phyloP scores from a whole-genome alignment of 148 eudicot genomes.

The Spergularia bocconei region DNA sequence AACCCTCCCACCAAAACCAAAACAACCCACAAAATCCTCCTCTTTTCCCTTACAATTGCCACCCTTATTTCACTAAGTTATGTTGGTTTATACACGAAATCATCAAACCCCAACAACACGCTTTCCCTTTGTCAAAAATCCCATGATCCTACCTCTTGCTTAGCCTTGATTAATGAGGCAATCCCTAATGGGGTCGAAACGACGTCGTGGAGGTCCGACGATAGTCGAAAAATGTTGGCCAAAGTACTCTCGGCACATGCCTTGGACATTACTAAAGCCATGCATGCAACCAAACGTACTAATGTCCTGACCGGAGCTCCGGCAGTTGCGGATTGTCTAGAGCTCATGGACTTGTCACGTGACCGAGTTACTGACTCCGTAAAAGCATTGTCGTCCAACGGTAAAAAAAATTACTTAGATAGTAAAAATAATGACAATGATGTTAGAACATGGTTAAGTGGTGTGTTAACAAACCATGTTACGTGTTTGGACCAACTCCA shows the following conservation, averaged over 20 bases:
- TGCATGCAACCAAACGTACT: constrained; percentile 9
- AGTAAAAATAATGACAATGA: not conserved
- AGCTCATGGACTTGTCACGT: constrained; percentile 35
- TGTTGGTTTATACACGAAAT: constrained; percentile 13
- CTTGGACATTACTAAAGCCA: constrained; percentile 17
- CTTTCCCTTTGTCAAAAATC: constrained; percentile 21
- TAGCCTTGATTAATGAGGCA: constrained; percentile 14
- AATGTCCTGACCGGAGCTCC: not conserved
- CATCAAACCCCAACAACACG: not conserved
- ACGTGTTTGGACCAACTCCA: constrained; percentile 29
- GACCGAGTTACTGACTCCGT: constrained; percentile 22
- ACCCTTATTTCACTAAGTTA: constrained; percentile 22
- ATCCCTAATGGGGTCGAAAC: not conserved
- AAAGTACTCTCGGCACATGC: constrained; percentile 6
- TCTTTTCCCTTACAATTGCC: not conserved
- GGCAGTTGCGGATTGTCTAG: constrained; percentile 24
- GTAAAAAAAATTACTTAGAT: not conserved
- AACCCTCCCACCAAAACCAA: constrained; percentile 12
- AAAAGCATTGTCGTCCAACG: not conserved
- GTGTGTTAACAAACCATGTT: constrained; percentile 32
- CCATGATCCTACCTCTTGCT: constrained; percentile 20
- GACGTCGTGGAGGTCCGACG: constrained; percentile 4
- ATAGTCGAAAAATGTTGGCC: constrained; percentile 10
- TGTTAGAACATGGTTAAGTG: constrained; percentile 30
- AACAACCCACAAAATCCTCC: constrained; percentile 14